These are phyloP conservation scores for Pistacia integerrima DNA, from an alignment of 345 rosid species.

Conservation along the genomic window DNA sequence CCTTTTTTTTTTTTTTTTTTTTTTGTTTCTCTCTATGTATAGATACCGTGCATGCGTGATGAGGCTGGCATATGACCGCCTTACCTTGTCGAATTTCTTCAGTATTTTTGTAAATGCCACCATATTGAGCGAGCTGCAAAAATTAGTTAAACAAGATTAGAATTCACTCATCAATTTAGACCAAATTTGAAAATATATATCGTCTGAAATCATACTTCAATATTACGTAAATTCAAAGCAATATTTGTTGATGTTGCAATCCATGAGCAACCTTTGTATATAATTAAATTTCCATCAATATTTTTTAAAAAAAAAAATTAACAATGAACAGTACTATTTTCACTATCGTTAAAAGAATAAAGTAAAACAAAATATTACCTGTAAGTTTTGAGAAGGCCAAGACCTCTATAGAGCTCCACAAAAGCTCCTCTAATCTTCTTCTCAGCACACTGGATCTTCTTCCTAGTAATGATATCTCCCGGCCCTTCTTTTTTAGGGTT, in stretches of 20 bases:
- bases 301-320: no score
- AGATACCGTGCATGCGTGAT: not conserved
- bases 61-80: constrained; percentile 14
- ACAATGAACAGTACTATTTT: no score
- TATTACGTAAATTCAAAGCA: not conserved
- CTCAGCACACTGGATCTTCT: constrained; percentile 84
- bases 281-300: no score
- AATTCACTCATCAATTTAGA: not conserved
- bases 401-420: constrained; percentile 86
- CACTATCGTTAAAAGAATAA: no score
- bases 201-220: not conserved
- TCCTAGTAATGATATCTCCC: constrained; percentile 58
- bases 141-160: constrained; percentile 17
- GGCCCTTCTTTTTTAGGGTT: constrained; percentile 62
- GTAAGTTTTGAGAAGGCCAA: constrained; percentile 72
- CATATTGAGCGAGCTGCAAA: constrained; percentile 83
- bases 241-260: no score
- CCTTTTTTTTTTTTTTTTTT: not conserved
- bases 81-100: constrained; percentile 97
- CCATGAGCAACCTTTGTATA: no score
- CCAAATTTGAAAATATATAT: no score
- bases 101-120: constrained; percentile 85
- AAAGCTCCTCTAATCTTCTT: constrained; percentile 86
- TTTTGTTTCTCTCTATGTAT: not conserved
- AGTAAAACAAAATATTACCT: constrained; percentile 38